Percentiles rank a stretch among this genome's conserved stretches.
phyloP scores from a whole-genome alignment of 495 filamentous ascomycete genomes.

The Penicillium longicatenatum region DNA sequence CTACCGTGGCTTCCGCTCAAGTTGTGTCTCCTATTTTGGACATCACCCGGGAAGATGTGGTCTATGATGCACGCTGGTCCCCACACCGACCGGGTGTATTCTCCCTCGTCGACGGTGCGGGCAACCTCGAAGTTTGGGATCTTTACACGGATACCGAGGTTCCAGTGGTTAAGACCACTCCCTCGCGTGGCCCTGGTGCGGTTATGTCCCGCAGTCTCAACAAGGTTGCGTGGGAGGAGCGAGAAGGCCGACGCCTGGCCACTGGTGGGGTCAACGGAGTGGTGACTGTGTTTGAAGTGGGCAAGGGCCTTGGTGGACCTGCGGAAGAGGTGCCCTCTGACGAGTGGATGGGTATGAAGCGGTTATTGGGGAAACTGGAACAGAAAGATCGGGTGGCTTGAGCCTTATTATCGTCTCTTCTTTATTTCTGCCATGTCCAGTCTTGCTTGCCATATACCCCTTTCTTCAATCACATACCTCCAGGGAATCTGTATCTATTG shows the following conservation, averaged over 20 bases:
- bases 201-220: slow-evolving; percentile 79
- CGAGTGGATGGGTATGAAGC: slow-evolving; percentile 91
- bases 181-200: slow-evolving; percentile 57
- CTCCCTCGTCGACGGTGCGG: slow-evolving; percentile 87
- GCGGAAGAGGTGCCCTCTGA: slow-evolving; percentile 77
- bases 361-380: slow-evolving; percentile 70
- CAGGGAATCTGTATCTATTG: slow-evolving; percentile 18
- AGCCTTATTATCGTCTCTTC: slow-evolving; percentile 11
- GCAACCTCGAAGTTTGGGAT: slow-evolving; percentile 95
- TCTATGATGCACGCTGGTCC: slow-evolving; percentile 95
- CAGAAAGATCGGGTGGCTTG: slow-evolving; percentile 44
- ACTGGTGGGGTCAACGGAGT: slow-evolving; percentile 89
- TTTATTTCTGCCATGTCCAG: slow-evolving; percentile 14
- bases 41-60: slow-evolving; percentile 88
- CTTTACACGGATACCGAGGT: slow-evolving; percentile 90
- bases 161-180: slow-evolving; percentile 74
- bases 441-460: slow-evolving; percentile 36
- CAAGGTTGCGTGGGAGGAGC: slow-evolving; percentile 88
- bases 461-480: slow-evolving; percentile 26
- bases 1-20: slow-evolving; percentile 39
- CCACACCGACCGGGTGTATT: slow-evolving; percentile 91
- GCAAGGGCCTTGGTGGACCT: slow-evolving; percentile 72
- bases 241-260: slow-evolving; percentile 81
- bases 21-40: slow-evolving; percentile 75
- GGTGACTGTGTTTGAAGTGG: slow-evolving; percentile 92